Evolutionary conservation across 1,284 basidiomycete genomes (phyloP), one percentile per base, ranked within the genome.

Genomic region (Bjerkandera adusta): DNA sequence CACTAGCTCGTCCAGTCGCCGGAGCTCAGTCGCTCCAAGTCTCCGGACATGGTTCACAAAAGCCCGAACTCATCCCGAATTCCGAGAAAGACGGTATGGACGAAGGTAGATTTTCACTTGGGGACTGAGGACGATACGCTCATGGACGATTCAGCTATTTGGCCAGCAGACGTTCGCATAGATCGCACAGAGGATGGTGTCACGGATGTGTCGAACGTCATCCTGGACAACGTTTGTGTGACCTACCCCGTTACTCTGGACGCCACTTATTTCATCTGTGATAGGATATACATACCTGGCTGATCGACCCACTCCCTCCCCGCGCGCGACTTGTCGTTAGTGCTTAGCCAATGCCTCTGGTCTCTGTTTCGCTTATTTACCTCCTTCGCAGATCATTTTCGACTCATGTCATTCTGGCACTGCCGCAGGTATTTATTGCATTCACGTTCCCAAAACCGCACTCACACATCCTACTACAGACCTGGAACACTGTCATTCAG

Each of bases 361-460:
- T 15, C 12, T 21, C 18, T 13, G 39, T 5, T 10, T 26, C 5
- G 15, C 16, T 18, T 30, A 21, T 18, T 34, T 7, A 35, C 15
- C 27, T 13, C 13, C 16, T 34, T 18, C 18, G 27, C 26, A 62
- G 60, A 55, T 59, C 40, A 44, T 62, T 7, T 58, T 60, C 36
- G 60, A 62, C 45, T 58, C 55, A 39, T 62, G 60, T 37, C 58
- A 60, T 38, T 58, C 59, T 2, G 60, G 60, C 2, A 62, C 58
- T 2, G 57, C 54, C 7, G 58, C 58, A 16, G 60, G 61, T 62
- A 21, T 20, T 53, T 37, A 13, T n/a, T 13, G 5, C 12, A 6
- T 10, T 11, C 7, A 21, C 2, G 1, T 36, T 11, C 24, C n/a
- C n/a, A n/a, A n/a, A n/a, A 26, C n/a, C 34, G 10, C 12, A 27